phyloP scores from a whole-genome alignment of 495 filamentous ascomycete genomes.

The Penicillium taxi region DNA sequence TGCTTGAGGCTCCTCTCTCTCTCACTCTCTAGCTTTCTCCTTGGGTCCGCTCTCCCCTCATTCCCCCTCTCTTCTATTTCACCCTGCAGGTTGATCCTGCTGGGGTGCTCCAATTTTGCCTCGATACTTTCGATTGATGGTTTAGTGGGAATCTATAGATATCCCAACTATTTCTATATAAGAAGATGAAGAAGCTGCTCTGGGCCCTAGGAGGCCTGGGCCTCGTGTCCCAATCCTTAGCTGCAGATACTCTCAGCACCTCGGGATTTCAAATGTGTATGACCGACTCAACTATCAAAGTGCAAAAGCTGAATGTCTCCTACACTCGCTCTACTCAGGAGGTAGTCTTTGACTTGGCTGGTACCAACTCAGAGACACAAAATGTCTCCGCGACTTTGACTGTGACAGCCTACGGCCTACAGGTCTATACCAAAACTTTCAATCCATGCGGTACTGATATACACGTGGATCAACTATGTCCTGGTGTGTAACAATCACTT shows the following conservation, averaged over 20 bases:
- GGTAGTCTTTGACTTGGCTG: constrained; percentile 76
- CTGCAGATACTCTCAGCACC: constrained; percentile 69
- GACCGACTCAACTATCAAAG: constrained; percentile 54
- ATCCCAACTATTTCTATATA: no score
- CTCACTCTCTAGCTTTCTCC: no score
- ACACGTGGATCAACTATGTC: constrained; percentile 68
- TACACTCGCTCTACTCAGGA: constrained; percentile 66
- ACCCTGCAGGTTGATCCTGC: constrained; percentile 27
- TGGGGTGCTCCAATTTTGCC: no score
- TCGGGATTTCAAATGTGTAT: constrained; percentile 71
- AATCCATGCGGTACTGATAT: constrained; percentile 66
- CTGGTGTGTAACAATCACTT: constrained; percentile 47
- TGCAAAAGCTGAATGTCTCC: constrained; percentile 66
- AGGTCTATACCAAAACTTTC: constrained; percentile 73
- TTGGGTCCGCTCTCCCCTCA: no score
- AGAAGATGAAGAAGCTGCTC: constrained; percentile 26
- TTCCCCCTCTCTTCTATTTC: no score
- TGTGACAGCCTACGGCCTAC: constrained; percentile 78
- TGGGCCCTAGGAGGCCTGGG: constrained; percentile 26
- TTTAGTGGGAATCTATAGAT: no score
- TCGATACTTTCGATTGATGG: no score
- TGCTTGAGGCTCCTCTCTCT: no score
- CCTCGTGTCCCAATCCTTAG: constrained; percentile 41
- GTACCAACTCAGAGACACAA: constrained; percentile 62
- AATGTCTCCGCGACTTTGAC: constrained; percentile 74